Conservation (phyloP, 192 early-diverging fungal species). For the Coemansia sp. region DNA sequence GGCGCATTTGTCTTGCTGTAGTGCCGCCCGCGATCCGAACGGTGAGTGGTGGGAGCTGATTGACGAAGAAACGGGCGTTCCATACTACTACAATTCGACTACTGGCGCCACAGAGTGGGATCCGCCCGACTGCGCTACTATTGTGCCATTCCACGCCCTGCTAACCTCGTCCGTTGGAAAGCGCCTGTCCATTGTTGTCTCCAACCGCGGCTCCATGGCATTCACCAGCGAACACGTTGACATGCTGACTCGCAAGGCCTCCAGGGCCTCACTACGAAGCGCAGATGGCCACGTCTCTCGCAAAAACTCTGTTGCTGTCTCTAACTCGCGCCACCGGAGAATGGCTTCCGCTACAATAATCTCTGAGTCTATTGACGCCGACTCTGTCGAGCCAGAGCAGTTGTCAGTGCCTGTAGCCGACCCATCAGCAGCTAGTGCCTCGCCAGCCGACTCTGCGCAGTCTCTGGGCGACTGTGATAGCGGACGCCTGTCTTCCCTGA, state of each 20-base stretch:
- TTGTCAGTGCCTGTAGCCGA: neutral
- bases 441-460: neutral
- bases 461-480: neutral
- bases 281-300: constrained; percentile 30
- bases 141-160: constrained; percentile 72
- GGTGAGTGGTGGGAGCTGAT: constrained; percentile 98
- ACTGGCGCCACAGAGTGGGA: constrained; percentile 89
- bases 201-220: constrained; percentile 46
- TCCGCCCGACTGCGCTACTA: constrained; percentile 63
- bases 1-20: constrained; percentile 35
- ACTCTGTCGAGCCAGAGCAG: neutral
- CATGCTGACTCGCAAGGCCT: constrained; percentile 33
- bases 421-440: neutral
- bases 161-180: constrained; percentile 76
- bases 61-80: constrained; percentile 78
- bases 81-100: constrained; percentile 90
- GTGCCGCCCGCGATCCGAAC: constrained; percentile 65
- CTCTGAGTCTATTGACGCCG: neutral
- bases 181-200: constrained; percentile 63
- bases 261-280: constrained; percentile 35
- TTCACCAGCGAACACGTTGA: constrained; percentile 41
- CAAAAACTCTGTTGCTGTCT: constrained; percentile 30
- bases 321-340: constrained; percentile 4
- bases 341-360: neutral
- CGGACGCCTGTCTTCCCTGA: neutral